Percentiles rank a stretch among this genome's conserved stretches.
phyloP scores from a whole-genome alignment of 345 rosid species.

The Populus simonii region DNA sequence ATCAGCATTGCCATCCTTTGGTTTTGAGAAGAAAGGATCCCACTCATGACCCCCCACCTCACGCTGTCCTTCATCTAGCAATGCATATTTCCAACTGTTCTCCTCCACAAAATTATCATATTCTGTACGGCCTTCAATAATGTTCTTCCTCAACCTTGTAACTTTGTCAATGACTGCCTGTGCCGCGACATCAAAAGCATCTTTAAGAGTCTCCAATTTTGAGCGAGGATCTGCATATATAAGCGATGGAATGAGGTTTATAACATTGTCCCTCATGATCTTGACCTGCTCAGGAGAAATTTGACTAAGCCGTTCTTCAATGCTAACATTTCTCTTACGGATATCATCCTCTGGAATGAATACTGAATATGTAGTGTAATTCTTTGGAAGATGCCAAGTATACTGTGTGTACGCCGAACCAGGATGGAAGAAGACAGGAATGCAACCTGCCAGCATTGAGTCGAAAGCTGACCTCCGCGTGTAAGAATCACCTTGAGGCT shows the following conservation, averaged over 20 bases:
- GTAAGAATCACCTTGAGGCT: slow-evolving; percentile 92
- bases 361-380: slow-evolving; percentile 75
- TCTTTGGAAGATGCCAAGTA: slow-evolving; percentile 88
- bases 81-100: slow-evolving; percentile 86
- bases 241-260: slow-evolving; percentile 62
- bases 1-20: slow-evolving; percentile 52
- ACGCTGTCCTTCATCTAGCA: slow-evolving; percentile 76
- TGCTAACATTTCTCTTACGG: slow-evolving; percentile 64
- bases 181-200: slow-evolving; percentile 81
- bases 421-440: slow-evolving; percentile 90
- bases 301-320: slow-evolving; percentile 63
- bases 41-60: slow-evolving; percentile 78
- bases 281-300: slow-evolving; percentile 71
- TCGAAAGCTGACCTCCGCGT: slow-evolving; percentile 87
- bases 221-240: slow-evolving; percentile 80
- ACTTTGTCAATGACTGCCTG: slow-evolving; percentile 76
- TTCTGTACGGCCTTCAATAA: slow-evolving; percentile 63
- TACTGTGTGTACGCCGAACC: slow-evolving; percentile 89
- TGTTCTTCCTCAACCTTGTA: slow-evolving; percentile 75
- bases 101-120: slow-evolving; percentile 80
- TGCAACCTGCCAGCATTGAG: slow-evolving; percentile 83
- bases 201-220: slow-evolving; percentile 54
- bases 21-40: slow-evolving; percentile 95
- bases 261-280: slow-evolving; percentile 71
- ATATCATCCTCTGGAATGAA: slow-evolving; percentile 82